Base-by-base conservation (phyloP, 2,329 filamentous ascomycete species). In the Cercospora janseana region DNA sequence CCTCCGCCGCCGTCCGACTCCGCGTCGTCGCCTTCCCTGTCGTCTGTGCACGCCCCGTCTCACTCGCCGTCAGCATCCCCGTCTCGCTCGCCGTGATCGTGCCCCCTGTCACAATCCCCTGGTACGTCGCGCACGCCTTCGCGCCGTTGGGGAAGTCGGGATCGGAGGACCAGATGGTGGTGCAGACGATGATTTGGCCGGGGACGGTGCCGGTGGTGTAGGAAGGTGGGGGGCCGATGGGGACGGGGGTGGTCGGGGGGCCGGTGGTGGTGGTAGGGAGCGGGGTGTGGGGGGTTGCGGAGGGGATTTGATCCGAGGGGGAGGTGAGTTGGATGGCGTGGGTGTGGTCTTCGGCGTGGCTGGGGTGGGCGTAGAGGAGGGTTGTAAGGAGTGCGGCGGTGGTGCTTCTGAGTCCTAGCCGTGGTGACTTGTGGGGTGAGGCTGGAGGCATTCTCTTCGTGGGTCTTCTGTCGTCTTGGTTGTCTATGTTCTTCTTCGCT, bases 61-160 rank as follows among this genome's bases (percentile, higher is more conserved):
- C 46, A 38, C 44, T 46, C n/a, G 44, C 44, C n/a, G 44, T 46
- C 44, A 46, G 15, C 27, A 46, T 46, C 1, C 32, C 31, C 21
- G n/a, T 18, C 4, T 21, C 24, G 6, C 18, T 24, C 13, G 28
- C 28, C 10, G 18, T 26, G 9, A 10, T 23, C 20, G 29, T 37
- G 13, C 37, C 18, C 24, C 44, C 29, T 13, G 32, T 16, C 9
- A 46, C 37, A 38, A 31, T 46, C 23, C 31, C n/a, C n/a, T n/a
- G n/a, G 27, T 6, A 32, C 1, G 41, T 45, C 4, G 26, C 21
- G 26, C 26, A 31, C 21, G 18, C 12, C 16, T 20, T n/a, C 7
- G 5, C 16, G 21, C n/a, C 16, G 12, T 4, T 41, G 20, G n/a
- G 12, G 9, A n/a, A 6, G 21, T 10, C 13, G 13, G 10, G n/a